Evolutionary conservation across 1,284 basidiomycete genomes (phyloP).

Genomic region (Sanghuangporus weigelae): DNA sequence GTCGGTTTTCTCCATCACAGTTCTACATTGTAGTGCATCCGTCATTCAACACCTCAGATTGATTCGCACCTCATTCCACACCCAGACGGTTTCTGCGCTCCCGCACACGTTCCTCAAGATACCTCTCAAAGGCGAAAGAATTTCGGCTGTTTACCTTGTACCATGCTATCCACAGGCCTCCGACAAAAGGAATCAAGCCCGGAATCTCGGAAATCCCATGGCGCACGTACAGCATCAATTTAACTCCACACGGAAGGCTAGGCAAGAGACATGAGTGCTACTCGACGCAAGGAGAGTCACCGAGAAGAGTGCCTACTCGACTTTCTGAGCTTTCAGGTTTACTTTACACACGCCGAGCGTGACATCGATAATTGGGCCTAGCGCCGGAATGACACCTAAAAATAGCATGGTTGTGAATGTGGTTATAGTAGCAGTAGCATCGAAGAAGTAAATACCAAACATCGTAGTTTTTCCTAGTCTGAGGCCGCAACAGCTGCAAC

Average conservation of each 20-base stretch:
- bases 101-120: conserved; percentile 13
- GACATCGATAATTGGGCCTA: conserved; percentile 63
- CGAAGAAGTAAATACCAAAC: conserved; percentile 35
- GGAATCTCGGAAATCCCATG: conserved; percentile 67
- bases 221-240: conserved; percentile 70
- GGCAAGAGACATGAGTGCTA: neutral
- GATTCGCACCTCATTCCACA: too few species aligned
- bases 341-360: conserved; percentile 74
- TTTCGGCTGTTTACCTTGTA: conserved; percentile 92
- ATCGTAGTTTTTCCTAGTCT: conserved; percentile 85
- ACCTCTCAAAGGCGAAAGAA: conserved; percentile 51
- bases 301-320: conserved; percentile 40
- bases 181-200: conserved; percentile 74
- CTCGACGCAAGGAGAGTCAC: neutral
- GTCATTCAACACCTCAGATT: too few species aligned
- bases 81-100: neutral
- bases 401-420: conserved; percentile 9
- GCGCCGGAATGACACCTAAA: conserved; percentile 60
- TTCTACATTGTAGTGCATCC: too few species aligned
- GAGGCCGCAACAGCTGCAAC: conserved; percentile 73
- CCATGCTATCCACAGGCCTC: conserved; percentile 69
- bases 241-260: conserved; percentile 62
- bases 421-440: neutral
- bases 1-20: too few species aligned
- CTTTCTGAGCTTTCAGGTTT: conserved; percentile 68